phyloP scores from a whole-genome alignment of 2,329 filamentous ascomycete genomes.

The Domatiomyces globalis region DNA sequence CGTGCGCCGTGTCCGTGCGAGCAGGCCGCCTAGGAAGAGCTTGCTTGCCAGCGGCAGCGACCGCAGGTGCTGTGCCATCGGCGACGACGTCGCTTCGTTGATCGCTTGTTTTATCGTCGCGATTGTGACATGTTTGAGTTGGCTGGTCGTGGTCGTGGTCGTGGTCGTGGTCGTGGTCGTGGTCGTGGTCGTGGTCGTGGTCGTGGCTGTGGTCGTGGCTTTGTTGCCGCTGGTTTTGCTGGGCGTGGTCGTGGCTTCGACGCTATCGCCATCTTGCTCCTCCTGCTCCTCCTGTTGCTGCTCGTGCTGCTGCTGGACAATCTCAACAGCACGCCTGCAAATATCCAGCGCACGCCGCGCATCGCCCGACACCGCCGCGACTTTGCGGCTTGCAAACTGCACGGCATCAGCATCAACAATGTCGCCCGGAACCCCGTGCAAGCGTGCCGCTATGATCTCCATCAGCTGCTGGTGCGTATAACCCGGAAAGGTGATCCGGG shows the following conservation, averaged over 20 bases:
- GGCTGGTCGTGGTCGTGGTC: constrained; percentile 14
- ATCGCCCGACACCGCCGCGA: constrained; percentile 90
- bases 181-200: constrained; percentile 28
- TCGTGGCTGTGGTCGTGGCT: constrained; percentile 1
- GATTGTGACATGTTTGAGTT: constrained; percentile 60
- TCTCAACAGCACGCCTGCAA: constrained; percentile 83
- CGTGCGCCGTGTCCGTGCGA: constrained; percentile 64
- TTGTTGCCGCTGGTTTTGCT: constrained; percentile 28
- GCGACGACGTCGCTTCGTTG: constrained; percentile 84
- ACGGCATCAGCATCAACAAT: constrained; percentile 88
- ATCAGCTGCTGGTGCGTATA: constrained; percentile 96
- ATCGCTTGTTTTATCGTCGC: constrained; percentile 88
- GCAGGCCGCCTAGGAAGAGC: constrained; percentile 67
- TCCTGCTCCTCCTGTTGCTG: constrained; percentile 24
- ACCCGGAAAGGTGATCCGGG: constrained; percentile 88
- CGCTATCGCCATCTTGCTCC: constrained; percentile 23
- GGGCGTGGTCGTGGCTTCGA: constrained; percentile 27
- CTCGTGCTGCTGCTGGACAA: constrained; percentile 61
- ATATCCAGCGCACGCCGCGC: constrained; percentile 87
- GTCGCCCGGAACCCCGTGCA: constrained; percentile 73
- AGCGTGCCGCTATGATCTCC: constrained; percentile 89
- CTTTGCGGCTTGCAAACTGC: constrained; percentile 91
- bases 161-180: constrained; percentile 28
- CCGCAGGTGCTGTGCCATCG: constrained; percentile 76
- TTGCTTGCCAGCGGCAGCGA: constrained; percentile 70